Evolutionary conservation across 495 filamentous ascomycete species (phyloP).

Genomic region (Patellaria atrata): DNA sequence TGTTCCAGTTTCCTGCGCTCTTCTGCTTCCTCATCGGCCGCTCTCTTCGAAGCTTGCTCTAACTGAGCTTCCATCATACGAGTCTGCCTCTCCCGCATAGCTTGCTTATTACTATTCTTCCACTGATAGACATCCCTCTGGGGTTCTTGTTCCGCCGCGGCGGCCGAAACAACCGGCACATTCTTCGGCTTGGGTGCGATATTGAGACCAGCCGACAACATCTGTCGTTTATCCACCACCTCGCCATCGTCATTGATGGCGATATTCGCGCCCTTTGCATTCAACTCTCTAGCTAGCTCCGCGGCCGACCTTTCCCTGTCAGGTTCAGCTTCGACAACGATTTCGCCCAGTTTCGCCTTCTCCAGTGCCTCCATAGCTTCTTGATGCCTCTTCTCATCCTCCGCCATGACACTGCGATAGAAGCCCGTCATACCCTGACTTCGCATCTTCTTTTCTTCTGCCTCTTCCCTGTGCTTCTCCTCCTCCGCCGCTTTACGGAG

Average conservation of each 20-base stretch:
- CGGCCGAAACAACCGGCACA: too few relatives aligned
- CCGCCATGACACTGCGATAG: conserved; percentile 68
- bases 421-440: conserved; percentile 76
- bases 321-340: conserved; percentile 19
- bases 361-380: conserved; percentile 47
- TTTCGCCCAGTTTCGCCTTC: conserved; percentile 33
- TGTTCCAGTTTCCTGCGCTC: conserved; percentile 54
- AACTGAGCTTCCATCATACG: conserved; percentile 77
- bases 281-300: conserved; percentile 60
- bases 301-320: conserved; percentile 49
- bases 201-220: conserved; percentile 80
- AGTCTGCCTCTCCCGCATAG: conserved; percentile 66
- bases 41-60: conserved; percentile 57
- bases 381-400: conserved; percentile 60
- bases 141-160: conserved; percentile 5
- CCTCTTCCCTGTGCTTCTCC: conserved; percentile 54
- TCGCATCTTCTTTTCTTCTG: conserved; percentile 46
- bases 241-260: conserved; percentile 85
- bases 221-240: conserved; percentile 83
- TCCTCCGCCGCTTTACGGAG: conserved; percentile 64
- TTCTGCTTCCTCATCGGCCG: conserved; percentile 58
- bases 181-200: conserved; percentile 47
- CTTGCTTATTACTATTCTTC: conserved; percentile 36
- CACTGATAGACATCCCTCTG: conserved; percentile 27
- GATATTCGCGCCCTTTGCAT: conserved; percentile 51